Conservation (phyloP, 257 asterid genomes). For the Striga asiatica region DNA sequence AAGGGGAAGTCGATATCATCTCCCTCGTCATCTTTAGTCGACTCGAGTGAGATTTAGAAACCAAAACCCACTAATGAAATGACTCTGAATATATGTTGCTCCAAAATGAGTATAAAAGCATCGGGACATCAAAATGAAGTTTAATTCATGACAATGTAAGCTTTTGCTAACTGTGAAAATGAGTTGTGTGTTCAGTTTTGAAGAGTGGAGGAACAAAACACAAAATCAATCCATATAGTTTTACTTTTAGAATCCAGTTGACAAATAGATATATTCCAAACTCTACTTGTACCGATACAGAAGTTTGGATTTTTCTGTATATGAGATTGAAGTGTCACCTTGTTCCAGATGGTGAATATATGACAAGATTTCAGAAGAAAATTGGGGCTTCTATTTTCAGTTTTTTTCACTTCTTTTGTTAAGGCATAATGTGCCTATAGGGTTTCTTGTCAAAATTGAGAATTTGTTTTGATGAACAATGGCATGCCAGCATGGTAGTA, state of each 20-base stretch:
- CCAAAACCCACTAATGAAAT: constrained; percentile 8
- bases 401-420: too few relatives aligned
- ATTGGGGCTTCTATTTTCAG: background rate
- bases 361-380: background rate
- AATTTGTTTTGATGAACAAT: too few relatives aligned
- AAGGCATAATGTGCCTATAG: too few relatives aligned
- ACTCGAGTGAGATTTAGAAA: constrained; percentile 20
- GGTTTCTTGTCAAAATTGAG: too few relatives aligned
- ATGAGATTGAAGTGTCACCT: too few relatives aligned
- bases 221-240: background rate
- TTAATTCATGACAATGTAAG: too few relatives aligned
- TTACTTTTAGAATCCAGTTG: background rate
- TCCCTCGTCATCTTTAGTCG: constrained; percentile 31
- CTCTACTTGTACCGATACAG: background rate
- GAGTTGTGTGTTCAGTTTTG: background rate
- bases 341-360: background rate
- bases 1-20: constrained; percentile 44
- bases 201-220: background rate
- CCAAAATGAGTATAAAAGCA: constrained; percentile 1
- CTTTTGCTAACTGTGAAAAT: background rate
- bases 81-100: background rate
- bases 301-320: background rate
- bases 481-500: too few relatives aligned
- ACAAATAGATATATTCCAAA: background rate
- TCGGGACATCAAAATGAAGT: too few relatives aligned